Base-by-base conservation (phyloP, 2,329 filamentous ascomycete species). In the Sarocladium strictum region DNA sequence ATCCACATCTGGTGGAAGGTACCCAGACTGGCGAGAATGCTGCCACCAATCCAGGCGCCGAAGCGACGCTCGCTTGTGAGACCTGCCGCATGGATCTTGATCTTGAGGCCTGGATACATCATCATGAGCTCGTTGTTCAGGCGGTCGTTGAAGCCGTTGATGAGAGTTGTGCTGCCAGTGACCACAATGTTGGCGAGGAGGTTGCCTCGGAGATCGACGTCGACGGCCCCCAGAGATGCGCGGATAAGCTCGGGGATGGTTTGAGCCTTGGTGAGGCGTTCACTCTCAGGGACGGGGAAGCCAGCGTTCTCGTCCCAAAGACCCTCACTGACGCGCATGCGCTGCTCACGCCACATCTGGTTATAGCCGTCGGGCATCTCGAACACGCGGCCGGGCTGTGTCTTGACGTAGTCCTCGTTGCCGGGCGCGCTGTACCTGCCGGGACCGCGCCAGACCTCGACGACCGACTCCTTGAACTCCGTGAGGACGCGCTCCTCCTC, bases 1-100 rank as follows among this genome's bases (percentile, higher is more conserved):
- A 99, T 95, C 94, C 94, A 99, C 88, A 99, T 93, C 76, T 99
- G 94, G 75, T 99, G 94, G 74, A 99, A 99, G 14, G 92, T 96
- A 10, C 95, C 95, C 73, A 99, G 72, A 71, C 92, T 97, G 6
- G 90, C 92, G 61, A 99, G 76, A 63, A 99, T 97, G 72, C 91
- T 97, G 45, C 94, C 94, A 47, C 95, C 94, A 61, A 99, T 91
- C 93, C 94, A 99, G 51, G 89, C 86, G 21, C 90, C 92, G 70
- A 96, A 97, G 60, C 91, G 87, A 54, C 95, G 78, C 78, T 99
- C 95, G 35, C 87, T 89, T 1, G 89, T 89, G 63, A 93, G 84
- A 17, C 90, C 90, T 0, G 91, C 87, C 0, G 94, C 90, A 62
- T 94, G 88, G 35, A 99, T 84, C 71, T 94, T 89, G 63, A 97